Evolutionary conservation across 192 early-diverging fungal genomes (phyloP).

Genomic region (Lobosporangium transversale): DNA sequence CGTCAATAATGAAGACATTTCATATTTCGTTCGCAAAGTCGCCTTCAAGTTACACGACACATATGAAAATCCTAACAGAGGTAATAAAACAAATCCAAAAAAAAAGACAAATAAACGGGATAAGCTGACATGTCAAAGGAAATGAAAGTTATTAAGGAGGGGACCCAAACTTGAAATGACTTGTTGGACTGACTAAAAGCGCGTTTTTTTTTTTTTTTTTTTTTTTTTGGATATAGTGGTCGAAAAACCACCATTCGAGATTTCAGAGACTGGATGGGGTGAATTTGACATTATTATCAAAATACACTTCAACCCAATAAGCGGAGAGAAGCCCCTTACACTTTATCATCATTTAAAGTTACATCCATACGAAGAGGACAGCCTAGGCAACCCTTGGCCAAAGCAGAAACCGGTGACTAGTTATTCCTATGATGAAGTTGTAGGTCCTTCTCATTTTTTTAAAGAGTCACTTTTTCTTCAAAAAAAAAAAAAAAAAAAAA

Average conservation of each 20-base stretch:
- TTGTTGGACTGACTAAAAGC: too few relatives aligned
- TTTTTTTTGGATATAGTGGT: too few relatives aligned
- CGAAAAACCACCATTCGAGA: constrained; percentile 89
- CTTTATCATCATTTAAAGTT: constrained; percentile 92
- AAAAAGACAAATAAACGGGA: too few relatives aligned
- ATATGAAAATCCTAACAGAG: constrained; percentile 76
- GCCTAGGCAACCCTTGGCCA: constrained; percentile 60
- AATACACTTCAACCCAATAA: constrained; percentile 80
- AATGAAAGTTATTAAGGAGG: too few relatives aligned
- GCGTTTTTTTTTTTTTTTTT: constrained; percentile 1
- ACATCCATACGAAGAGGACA: constrained; percentile 85
- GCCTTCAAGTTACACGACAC: constrained; percentile 96
- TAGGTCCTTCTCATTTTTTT: constrained; percentile 34
- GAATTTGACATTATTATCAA: constrained; percentile 98
- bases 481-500: too few relatives aligned
- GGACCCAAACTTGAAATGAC: too few relatives aligned
- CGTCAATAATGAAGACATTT: constrained; percentile 86
- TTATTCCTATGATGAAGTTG: constrained; percentile 86
- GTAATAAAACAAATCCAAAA: constrained; percentile 45
- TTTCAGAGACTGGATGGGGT: constrained; percentile 98
- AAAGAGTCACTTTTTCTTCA: too few relatives aligned
- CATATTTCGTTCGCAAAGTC: constrained; percentile 88
- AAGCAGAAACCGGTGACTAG: constrained; percentile 75
- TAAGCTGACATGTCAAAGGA: too few relatives aligned
- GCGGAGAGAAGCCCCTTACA: constrained; percentile 82